Evolutionary conservation across 305 asterid species (phyloP), one percentile per base, ranked within the genome.

Genomic region (Petunia hybrid): DNA sequence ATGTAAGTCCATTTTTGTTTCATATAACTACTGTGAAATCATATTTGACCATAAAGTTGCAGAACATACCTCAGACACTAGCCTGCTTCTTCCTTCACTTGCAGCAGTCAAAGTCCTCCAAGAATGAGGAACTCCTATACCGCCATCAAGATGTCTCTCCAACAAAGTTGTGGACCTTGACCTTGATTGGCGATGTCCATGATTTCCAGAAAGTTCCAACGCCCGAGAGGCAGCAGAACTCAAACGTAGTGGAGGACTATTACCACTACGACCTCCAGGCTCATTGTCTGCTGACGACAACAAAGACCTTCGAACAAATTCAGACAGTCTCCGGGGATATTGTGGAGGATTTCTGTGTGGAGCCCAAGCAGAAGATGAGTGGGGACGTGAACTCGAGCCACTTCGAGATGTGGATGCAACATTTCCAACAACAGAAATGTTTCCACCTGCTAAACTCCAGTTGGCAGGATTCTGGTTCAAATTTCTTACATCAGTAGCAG

Each of bases 131-230:
- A 82, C 62, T 74, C 94, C 92, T 5, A 85, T 80, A 80, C 90
- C 88, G 85, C 91, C 86, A 78, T 89, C 91, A 78, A 86, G 84
- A 53, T 91, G 94, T 82, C 98, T 92, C 89, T 89, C 97, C 87
- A 88, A 79, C 84, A 90, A 79, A 64, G 86, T 51, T 69, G 93
- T 91, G 36, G 97, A 79, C 83, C 98, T 91, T 42, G 89, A 80
- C 83, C 59, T 85, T 12, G 92, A 80, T 36, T 82, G 62, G 46
- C 81, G 91, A 13, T 84, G 91, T 61, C 85, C 88, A 51, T 79
- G 87, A 84, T 69, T 84, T 81, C 86, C 87, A 67, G 97, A 48
- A 86, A 80, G 85, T 5, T 80, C 79, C 76, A 76, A 80, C 22
- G 36, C 75, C 87, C 89, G 94, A 55, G 85, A 59, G 36, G 90